Conservation (phyloP, 2,329 filamentous ascomycete species). For the Venturia pyrina region DNA sequence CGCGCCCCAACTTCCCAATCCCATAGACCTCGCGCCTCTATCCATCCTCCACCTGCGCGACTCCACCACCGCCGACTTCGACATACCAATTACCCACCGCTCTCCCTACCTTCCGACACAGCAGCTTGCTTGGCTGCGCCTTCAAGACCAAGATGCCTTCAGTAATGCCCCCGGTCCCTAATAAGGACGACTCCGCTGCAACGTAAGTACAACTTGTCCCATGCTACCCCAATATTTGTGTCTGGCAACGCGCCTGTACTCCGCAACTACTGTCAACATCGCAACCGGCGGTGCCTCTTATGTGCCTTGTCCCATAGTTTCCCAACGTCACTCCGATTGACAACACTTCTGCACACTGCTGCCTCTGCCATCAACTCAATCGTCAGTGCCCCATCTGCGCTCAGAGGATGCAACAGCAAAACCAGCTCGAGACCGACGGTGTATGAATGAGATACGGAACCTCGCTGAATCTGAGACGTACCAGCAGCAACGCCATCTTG, state of each 20-base stretch:
- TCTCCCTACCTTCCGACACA: not conserved
- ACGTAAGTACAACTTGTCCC: not conserved
- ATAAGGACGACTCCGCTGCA: constrained; percentile 39
- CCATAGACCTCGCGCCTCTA: not conserved
- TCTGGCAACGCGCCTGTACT: not conserved
- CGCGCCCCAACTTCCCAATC: not conserved
- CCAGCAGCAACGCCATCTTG: not conserved
- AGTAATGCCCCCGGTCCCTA: constrained; percentile 35
- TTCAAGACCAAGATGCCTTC: constrained; percentile 12
- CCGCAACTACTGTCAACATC: too few relatives aligned
- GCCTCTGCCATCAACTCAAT: too few relatives aligned
- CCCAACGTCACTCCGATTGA: too few relatives aligned
- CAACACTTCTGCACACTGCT: too few relatives aligned
- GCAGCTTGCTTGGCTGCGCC: not conserved
- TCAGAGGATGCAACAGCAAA: too few relatives aligned
- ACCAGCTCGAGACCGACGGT: too few relatives aligned
- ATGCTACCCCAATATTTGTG: not conserved
- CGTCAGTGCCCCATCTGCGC: too few relatives aligned
- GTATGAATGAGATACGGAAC: too few relatives aligned
- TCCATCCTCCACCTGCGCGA: not conserved
- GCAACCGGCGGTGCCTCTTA: too few relatives aligned
- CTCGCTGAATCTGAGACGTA: not conserved
- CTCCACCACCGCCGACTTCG: not conserved
- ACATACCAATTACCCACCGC: not conserved
- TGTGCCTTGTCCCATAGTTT: too few relatives aligned